Evolutionary conservation across 805 yeast genomes (phyloP), one percentile per base, ranked within the genome.

Genomic region (Kuraishia piskuri): DNA sequence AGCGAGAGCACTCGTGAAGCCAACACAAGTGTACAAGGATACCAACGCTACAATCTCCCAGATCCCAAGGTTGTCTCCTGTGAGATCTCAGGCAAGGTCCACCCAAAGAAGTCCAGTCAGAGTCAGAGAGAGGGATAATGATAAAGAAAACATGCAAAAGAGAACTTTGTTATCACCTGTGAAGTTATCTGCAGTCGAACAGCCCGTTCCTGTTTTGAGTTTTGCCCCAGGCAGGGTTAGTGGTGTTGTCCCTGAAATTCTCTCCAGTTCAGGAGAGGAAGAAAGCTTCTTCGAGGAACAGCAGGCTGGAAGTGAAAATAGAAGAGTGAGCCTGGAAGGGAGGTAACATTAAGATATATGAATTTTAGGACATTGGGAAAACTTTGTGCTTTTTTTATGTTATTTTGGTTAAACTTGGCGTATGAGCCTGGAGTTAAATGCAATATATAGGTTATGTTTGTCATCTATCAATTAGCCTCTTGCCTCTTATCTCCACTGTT

Each of bases 401-500:
- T n/a, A n/a, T n/a, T n/a, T n/a, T n/a, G n/a, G n/a, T n/a, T n/a
- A n/a, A n/a, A n/a, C n/a, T 31, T 10, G 14, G 40, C 14, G 17
- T 31, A 31, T 17, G 40, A 12, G 10, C 17, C 17, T 12, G 40
- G 40, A 10, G 40, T 12, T 10, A 17, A 17, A 17, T n/a, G 14
- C 14, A 17, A 31, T 31, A 31, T 31, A 17, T 31, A 31, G 40
- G 17, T 31, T 31, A 31, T 31, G 40, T 31, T 31, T 31, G 17
- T 14, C 26, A 21, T 4, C 56, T 12, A 58, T 63, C 9, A 56
- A n/a, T n/a, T n/a, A n/a, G n/a, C n/a, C 71, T 40, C 56, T 62
- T 2, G 63, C 65, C 9, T 63, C 64, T 7, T 59, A 46, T 57
- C 58, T 68, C 83, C 84, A 84, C 49, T 74, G 69, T 61, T 75